Percentiles rank a stretch among this genome's conserved stretches.
phyloP scores from a whole-genome alignment of 768 basidiomycete species.

The Lyophyllum decastes region DNA sequence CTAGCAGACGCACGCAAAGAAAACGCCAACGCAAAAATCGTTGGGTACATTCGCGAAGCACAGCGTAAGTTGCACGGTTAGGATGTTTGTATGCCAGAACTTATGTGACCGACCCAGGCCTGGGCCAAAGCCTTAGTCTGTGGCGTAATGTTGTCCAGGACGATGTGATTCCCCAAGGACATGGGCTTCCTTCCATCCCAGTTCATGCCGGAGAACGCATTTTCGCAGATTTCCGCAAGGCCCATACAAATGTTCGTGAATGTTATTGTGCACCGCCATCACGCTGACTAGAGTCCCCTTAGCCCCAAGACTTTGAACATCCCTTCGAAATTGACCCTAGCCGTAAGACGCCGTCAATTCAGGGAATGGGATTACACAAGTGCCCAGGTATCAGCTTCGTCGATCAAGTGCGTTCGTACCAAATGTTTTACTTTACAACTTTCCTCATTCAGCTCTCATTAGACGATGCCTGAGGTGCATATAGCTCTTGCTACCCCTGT shows the following conservation, averaged over 20 bases:
- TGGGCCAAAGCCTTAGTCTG: slow-evolving; percentile 15
- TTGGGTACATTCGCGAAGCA: slow-evolving; percentile 28
- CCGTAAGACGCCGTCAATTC: slow-evolving; percentile 16
- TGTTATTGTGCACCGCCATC: background rate
- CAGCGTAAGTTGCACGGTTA: slow-evolving; percentile 15
- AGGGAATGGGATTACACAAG: slow-evolving; percentile 26
- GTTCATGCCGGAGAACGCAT: slow-evolving; percentile 19
- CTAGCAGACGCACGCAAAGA: slow-evolving; percentile 8
- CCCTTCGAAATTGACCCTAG: slow-evolving; percentile 10
- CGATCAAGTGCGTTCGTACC: slow-evolving; percentile 16
- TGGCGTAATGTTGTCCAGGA: slow-evolving; percentile 16
- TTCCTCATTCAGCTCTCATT: background rate
- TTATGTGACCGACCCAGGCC: slow-evolving; percentile 8
- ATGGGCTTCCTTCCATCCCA: slow-evolving; percentile 4
- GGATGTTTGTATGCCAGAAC: background rate
- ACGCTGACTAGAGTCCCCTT: background rate
- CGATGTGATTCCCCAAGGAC: slow-evolving; percentile 11
- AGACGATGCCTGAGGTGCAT: slow-evolving; percentile 25
- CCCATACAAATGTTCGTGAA: slow-evolving; percentile 17
- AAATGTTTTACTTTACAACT: background rate
- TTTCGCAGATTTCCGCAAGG: slow-evolving; percentile 14
- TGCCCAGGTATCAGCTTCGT: slow-evolving; percentile 24
- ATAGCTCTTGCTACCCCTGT: no score
- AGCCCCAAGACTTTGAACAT: slow-evolving; percentile 14
- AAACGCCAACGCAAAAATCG: slow-evolving; percentile 15